These are phyloP conservation scores for Pythium guiyangense DNA, from an alignment of 352 stramenopile species.

Conservation along the genomic window DNA sequence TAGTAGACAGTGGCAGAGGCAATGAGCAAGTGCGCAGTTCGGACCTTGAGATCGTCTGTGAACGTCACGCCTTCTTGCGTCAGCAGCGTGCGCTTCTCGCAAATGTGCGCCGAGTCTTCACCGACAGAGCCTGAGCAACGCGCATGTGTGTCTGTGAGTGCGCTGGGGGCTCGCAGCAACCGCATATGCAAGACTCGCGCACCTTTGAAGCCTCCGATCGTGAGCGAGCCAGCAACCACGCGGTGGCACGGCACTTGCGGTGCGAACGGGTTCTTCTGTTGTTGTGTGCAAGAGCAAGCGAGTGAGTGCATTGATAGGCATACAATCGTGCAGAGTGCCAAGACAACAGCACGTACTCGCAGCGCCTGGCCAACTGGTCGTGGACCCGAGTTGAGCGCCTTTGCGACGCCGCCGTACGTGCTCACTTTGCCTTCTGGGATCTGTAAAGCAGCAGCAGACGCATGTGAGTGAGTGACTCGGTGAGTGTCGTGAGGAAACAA, in stretches of 20 bases:
- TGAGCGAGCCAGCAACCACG: conserved; percentile 57
- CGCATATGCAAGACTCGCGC: not conserved
- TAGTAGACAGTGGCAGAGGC: not conserved
- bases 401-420: conserved; percentile 69
- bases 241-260: conserved; percentile 74
- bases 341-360: conserved; percentile 31
- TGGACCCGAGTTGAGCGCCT: conserved; percentile 54
- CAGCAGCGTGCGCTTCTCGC: conserved; percentile 64
- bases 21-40: not conserved
- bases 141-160: no score
- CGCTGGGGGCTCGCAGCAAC: not conserved
- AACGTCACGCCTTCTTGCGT: conserved; percentile 63
- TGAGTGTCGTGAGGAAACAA: not conserved
- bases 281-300: not conserved
- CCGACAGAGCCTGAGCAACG: conserved; percentile 38
- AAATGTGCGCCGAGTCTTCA: conserved; percentile 51
- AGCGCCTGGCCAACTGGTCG: conserved; percentile 77
- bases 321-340: not conserved
- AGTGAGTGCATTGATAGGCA: not conserved
- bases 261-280: conserved; percentile 85
- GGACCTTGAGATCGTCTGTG: conserved; percentile 52
- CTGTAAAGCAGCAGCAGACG: conserved; percentile 8
- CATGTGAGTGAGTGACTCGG: not conserved
- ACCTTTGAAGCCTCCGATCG: conserved; percentile 78
- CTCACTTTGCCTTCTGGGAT: conserved; percentile 76